A percentile compares a stretch with the other conserved stretches of the same genome.
Conservation (phyloP, 345 rosid genomes). For the Viola odorata region DNA sequence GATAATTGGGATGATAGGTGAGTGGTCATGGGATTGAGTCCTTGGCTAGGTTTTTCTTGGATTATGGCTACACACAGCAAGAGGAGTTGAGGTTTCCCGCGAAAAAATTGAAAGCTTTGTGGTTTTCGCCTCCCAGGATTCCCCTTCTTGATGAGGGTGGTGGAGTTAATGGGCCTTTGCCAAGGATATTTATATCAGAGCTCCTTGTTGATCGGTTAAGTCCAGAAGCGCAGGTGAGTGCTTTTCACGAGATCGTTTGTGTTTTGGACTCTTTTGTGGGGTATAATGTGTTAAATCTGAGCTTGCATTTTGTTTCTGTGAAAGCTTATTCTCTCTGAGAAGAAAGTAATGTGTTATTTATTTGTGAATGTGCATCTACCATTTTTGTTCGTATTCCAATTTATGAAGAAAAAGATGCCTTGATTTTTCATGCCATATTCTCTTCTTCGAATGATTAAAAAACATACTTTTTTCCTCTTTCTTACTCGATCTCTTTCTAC, state of each 20-base stretch:
- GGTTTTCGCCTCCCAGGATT: slow-evolving; percentile 81
- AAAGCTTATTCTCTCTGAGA: too few relatives aligned
- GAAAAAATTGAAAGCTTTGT: slow-evolving; percentile 78
- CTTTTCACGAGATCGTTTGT: not conserved
- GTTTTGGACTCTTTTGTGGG: too few relatives aligned
- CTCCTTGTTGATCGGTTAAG: slow-evolving; percentile 79
- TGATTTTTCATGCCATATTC: not conserved
- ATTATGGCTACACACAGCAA: slow-evolving; percentile 64
- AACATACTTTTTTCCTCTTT: not conserved
- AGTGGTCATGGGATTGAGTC: slow-evolving; percentile 78
- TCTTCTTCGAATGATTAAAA: not conserved
- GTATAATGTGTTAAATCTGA: too few relatives aligned
- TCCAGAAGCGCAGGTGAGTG: slow-evolving; percentile 62
- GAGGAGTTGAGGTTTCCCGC: slow-evolving; percentile 90
- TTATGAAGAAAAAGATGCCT: too few relatives aligned
- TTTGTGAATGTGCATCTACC: not conserved
- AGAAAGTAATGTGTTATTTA: too few relatives aligned
- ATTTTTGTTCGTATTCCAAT: not conserved
- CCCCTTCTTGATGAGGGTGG: slow-evolving; percentile 34
- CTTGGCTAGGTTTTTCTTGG: slow-evolving; percentile 69
- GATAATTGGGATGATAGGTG: slow-evolving; percentile 32
- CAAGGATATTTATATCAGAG: slow-evolving; percentile 86
- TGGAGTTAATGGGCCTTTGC: slow-evolving; percentile 71
- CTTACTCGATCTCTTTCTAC: not conserved
- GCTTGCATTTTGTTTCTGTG: too few relatives aligned